Percentiles rank a stretch among this genome's conserved stretches.
These are phyloP conservation scores for Lentinula aciculospora DNA, from an alignment of 768 basidiomycete species.

Conservation along the genomic window DNA sequence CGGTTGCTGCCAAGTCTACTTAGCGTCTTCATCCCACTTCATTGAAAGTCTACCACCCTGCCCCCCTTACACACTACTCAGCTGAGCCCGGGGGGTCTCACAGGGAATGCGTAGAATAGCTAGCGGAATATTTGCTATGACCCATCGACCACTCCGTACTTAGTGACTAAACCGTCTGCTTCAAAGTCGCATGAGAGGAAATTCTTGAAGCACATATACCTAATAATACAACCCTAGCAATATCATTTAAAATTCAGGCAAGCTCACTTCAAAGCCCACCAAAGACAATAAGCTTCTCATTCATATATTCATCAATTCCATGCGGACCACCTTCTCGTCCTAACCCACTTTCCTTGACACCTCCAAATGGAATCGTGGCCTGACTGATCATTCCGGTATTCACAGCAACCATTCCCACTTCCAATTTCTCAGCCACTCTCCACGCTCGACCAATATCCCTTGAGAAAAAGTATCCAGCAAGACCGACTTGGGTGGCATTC, in stretches of 20 bases:
- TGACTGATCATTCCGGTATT: slow-evolving; percentile 80
- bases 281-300: slow-evolving; percentile 74
- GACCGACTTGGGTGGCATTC: slow-evolving; percentile 76
- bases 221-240: background rate
- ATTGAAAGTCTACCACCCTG: too few species aligned
- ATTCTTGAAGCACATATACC: background rate
- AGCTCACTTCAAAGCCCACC: slow-evolving; percentile 48
- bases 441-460: slow-evolving; percentile 84
- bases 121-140: too few species aligned
- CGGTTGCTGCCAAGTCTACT: too few species aligned
- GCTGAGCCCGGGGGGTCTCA: too few species aligned
- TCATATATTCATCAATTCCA: slow-evolving; percentile 88
- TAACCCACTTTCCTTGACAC: slow-evolving; percentile 83
- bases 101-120: too few species aligned
- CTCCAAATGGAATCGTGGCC: slow-evolving; percentile 83
- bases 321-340: slow-evolving; percentile 81
- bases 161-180: too few species aligned
- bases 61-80: too few species aligned
- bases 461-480: slow-evolving; percentile 93
- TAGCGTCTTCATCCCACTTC: too few species aligned
- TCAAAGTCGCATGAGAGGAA: too few species aligned
- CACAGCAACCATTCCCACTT: slow-evolving; percentile 88
- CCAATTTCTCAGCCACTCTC: slow-evolving; percentile 90
- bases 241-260: background rate
- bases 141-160: too few species aligned